Conservation (phyloP, 306 rosid genomes). For the Castanospermum australe region DNA sequence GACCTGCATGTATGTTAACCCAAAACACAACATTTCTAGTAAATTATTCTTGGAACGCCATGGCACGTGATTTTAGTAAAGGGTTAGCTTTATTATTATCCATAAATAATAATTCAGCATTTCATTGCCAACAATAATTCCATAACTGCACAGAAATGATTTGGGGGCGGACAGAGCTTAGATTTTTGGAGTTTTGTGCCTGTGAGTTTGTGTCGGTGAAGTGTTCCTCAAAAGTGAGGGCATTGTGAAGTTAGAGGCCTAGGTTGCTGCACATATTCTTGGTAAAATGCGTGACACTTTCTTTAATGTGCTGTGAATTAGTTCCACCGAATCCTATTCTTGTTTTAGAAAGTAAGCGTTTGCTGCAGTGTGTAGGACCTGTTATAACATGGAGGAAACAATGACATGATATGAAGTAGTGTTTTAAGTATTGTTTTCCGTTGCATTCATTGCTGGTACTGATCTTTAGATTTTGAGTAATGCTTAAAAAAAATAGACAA, state of each 20-base stretch:
- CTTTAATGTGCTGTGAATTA: conserved; percentile 14
- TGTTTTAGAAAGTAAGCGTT: background rate
- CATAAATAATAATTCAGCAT: background rate
- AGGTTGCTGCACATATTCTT: conserved; percentile 21
- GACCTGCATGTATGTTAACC: conserved; percentile 13
- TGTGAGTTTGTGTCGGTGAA: conserved; percentile 31
- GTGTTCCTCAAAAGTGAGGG: conserved; percentile 5
- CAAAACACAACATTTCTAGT: background rate
- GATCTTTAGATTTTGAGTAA: background rate
- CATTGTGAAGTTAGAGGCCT: background rate
- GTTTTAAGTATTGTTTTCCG: background rate
- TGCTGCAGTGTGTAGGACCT: background rate
- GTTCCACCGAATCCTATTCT: conserved; percentile 9
- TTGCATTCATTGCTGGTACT: background rate
- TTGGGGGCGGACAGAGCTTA: background rate
- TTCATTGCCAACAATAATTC: conserved; percentile 20
- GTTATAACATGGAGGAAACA: background rate
- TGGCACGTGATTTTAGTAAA: conserved; percentile 51
- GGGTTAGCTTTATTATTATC: background rate
- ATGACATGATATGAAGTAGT: background rate
- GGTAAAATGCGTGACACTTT: background rate
- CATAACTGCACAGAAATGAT: background rate
- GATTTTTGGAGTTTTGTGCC: conserved; percentile 9
- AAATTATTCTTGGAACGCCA: conserved; percentile 12
- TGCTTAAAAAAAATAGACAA: too few species aligned